Percentiles rank a stretch among this genome's conserved stretches.
Evolutionary conservation across 345 rosid species (phyloP).

Genomic region (Aquilaria yunnanensis): DNA sequence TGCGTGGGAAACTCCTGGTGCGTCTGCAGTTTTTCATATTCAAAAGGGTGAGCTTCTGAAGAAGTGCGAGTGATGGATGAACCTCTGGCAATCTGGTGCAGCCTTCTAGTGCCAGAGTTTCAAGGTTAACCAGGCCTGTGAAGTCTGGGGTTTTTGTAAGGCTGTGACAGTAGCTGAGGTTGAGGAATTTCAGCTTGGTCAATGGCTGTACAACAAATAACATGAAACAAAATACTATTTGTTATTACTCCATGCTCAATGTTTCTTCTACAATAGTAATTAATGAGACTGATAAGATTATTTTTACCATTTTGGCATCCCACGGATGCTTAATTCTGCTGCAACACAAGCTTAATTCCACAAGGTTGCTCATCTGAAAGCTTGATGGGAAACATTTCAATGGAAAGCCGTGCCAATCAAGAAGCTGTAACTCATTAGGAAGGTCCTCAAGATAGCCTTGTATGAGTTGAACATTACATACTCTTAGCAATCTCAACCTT

Average conservation of each 20-base stretch:
- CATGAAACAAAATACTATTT: background rate
- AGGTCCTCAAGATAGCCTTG: background rate
- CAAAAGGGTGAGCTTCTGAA: slow-evolving; percentile 14
- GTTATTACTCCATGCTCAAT: background rate
- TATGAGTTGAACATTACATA: background rate
- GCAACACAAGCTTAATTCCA: slow-evolving; percentile 1
- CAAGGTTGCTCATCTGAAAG: slow-evolving; percentile 8
- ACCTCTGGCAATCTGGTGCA: slow-evolving; percentile 18
- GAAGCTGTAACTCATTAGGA: slow-evolving; percentile 1
- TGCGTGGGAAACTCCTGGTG: slow-evolving; percentile 22
- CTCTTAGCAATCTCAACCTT: slow-evolving; percentile 8
- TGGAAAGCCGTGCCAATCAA: slow-evolving; percentile 7
- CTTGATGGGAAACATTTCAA: slow-evolving; percentile 5
- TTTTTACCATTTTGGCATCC: slow-evolving; percentile 1
- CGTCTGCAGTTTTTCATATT: slow-evolving; percentile 20
- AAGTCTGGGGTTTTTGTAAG: slow-evolving; percentile 19
- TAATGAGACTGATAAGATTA: background rate
- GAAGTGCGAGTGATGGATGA: slow-evolving; percentile 17
- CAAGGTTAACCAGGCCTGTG: slow-evolving; percentile 9
- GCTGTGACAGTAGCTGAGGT: slow-evolving; percentile 19
- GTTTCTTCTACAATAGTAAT: background rate
- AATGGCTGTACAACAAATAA: background rate
- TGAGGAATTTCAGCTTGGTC: slow-evolving; percentile 14
- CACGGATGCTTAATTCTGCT: slow-evolving; percentile 9
- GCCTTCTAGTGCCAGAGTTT: slow-evolving; percentile 15